Conservation (phyloP, 208 protist genomes). For the Trypanosoma boissoni region DNA sequence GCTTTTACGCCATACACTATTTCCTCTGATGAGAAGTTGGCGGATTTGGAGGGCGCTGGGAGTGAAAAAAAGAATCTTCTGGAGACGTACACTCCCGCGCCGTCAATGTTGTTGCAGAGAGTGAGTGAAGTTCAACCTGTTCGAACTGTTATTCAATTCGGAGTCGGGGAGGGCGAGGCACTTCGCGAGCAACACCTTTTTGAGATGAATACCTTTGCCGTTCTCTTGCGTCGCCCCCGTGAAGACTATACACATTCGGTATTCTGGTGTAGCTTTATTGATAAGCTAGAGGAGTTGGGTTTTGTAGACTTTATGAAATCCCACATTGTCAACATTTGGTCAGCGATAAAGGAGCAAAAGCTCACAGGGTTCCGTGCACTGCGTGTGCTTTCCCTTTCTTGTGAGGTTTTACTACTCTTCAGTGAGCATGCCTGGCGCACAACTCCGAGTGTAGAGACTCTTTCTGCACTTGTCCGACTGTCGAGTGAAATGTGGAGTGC, state of each 20-base stretch:
- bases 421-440: constrained; percentile 11
- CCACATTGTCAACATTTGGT: constrained; percentile 21
- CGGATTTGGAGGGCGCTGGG: not conserved
- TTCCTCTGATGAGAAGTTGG: not conserved
- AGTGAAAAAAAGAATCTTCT: not conserved
- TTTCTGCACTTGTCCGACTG: constrained; percentile 9
- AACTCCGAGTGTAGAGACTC: not conserved
- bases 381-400: constrained; percentile 19
- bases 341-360: constrained; percentile 8
- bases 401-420: constrained; percentile 23
- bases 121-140: constrained; percentile 7
- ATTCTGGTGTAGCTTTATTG: constrained; percentile 24
- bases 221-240: constrained; percentile 11
- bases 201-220: constrained; percentile 24
- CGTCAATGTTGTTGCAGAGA: not conserved
- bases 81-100: not conserved
- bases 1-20: constrained; percentile 17
- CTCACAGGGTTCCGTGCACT: constrained; percentile 4
- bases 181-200: constrained; percentile 18
- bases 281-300: constrained; percentile 21
- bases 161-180: constrained; percentile 5
- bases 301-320: constrained; percentile 17
- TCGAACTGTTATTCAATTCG: constrained; percentile 15
- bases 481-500: constrained; percentile 19
- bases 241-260: constrained; percentile 5